Conservation (phyloP, 495 filamentous ascomycete species). For the Venustampulla echinocandica region DNA sequence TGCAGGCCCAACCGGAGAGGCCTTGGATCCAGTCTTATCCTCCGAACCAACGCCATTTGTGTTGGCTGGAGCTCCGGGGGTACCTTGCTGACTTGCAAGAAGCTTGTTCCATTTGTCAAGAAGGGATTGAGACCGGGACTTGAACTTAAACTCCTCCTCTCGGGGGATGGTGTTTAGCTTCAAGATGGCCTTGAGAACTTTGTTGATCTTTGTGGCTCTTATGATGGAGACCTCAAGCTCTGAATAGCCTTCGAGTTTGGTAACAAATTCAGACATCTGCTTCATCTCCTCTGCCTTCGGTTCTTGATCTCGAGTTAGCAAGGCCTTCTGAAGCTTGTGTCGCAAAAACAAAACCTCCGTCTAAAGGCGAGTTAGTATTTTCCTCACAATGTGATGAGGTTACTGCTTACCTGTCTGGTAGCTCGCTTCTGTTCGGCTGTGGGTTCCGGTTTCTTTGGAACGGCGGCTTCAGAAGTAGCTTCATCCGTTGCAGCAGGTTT, state of each 20-base stretch:
- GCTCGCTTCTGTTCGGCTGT: conserved; percentile 36
- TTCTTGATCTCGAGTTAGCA: conserved; percentile 68
- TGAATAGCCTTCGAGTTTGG: conserved; percentile 65
- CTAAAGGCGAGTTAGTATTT: conserved; percentile 26
- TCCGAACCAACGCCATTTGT: conserved; percentile 30
- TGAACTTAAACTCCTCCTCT: conserved; percentile 80
- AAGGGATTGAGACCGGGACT: conserved; percentile 61
- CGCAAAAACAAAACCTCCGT: conserved; percentile 72
- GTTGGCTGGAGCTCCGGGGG: conserved; percentile 29
- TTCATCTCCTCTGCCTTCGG: conserved; percentile 89
- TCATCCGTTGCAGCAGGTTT: conserved; percentile 49
- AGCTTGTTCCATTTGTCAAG: conserved; percentile 76
- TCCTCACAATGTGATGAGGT: not conserved
- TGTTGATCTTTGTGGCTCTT: conserved; percentile 81
- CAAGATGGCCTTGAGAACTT: conserved; percentile 83
- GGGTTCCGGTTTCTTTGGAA: conserved; percentile 37
- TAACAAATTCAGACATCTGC: conserved; percentile 67
- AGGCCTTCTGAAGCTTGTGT: conserved; percentile 85
- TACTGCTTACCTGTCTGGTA: conserved; percentile 49
- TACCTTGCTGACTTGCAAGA: conserved; percentile 47
- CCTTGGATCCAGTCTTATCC: conserved; percentile 35
- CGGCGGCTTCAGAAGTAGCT: conserved; percentile 13
- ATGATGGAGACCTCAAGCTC: conserved; percentile 85
- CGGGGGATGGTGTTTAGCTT: conserved; percentile 73
- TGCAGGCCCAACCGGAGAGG: conserved; percentile 24